Base-by-base conservation (phyloP, 1,284 basidiomycete species). In the Erythrobasidium hasegawianum region DNA sequence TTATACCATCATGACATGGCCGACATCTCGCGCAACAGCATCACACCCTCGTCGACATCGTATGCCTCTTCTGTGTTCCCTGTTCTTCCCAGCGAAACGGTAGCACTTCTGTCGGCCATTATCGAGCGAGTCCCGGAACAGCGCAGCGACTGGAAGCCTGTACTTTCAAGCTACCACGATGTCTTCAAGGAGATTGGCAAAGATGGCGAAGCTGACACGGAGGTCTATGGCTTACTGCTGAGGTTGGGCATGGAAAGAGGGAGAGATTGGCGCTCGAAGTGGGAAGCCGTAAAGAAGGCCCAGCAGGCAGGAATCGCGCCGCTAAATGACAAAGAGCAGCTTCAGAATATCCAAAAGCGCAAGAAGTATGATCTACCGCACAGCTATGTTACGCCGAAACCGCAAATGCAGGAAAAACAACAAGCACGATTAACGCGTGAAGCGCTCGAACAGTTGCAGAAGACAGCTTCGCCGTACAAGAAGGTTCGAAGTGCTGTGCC, bases 211-310 rank as follows among this genome's bases (percentile, higher is more conserved):
- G 40, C 41, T n/a, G 64, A 66, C 24, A 59, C 57, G 16, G 64
- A 56, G 22, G 47, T 59, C 10, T 69, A 69, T 50, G 68, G 53
- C 52, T 18, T 57, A 24, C 39, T 69, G 38, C 57, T 69, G 11
- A 52, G 57, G 27, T 55, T 69, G 26, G 64, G 47, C n/a, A 57
- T 69, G 56, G 39, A 65, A 49, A 40, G 55, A 27, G 68, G 68
- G n/a, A 57, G 39, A 41, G 62, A 67, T 43, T 69, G 68, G 68
- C 53, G 52, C 13, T 50, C 56, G 38, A 69, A 69, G 43, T 69
- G 68, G 68, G 53, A 50, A 43, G 50, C 56, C 41, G 68, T 62
- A 18, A 58, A 65, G 61, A 26, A 43, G 20, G 56, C 62, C 29
- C 64, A 66, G 50, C 62, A 64, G 14, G 62, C 39, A 47, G 22